Base-by-base conservation (phyloP, 2,329 filamentous ascomycete species). In the Kalmusia sp. region DNA sequence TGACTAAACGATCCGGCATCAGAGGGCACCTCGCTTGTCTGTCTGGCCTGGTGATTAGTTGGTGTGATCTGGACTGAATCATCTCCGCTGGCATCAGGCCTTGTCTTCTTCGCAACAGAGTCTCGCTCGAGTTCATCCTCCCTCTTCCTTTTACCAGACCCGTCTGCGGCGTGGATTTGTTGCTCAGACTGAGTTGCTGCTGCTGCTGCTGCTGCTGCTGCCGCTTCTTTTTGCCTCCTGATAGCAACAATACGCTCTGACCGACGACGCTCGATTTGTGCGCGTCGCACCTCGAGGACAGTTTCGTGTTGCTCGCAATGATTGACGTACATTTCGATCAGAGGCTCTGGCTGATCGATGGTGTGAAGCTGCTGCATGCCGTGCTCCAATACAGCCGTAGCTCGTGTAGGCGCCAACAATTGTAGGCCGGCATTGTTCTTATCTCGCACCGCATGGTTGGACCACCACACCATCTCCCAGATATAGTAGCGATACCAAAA, bases 401-500 rank as follows among this genome's bases (percentile, higher is more conserved):
- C 92, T 55, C 86, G 79, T 3, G 83, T 82, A 0, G 93, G 92
- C 19, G 87, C 84, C 39, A 84, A 79, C 3, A 74, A 55, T 19
- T 64, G 61, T 6, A 79, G 79, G 43, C 81, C 80, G 66, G 79
- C 78, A 14, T 81, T 80, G 25, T 76, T 74, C 34, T 72, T 72
- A 46, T 82, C 82, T 8, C 77, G 77, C 43, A 83, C 78, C 2
- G 81, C 79, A 53, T 85, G 81, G 56, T 81, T 83, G 52, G 81
- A 79, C 83, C 85, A 87, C n/a, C 82, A 77, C 52, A 89, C 82
- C 82, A 98, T 88, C 76, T 98, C 95, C 89, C 92, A 98, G 48
- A 88, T 82, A 75, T 97, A 97, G 74, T 92, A 97, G 37, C 88
- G 87, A 50, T 93, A 82, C 95, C 95, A 99, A 72, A 98, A 98